Evolutionary conservation across 768 basidiomycete genomes (phyloP), one percentile per base, ranked within the genome.

Genomic region (Suillus alpinus): DNA sequence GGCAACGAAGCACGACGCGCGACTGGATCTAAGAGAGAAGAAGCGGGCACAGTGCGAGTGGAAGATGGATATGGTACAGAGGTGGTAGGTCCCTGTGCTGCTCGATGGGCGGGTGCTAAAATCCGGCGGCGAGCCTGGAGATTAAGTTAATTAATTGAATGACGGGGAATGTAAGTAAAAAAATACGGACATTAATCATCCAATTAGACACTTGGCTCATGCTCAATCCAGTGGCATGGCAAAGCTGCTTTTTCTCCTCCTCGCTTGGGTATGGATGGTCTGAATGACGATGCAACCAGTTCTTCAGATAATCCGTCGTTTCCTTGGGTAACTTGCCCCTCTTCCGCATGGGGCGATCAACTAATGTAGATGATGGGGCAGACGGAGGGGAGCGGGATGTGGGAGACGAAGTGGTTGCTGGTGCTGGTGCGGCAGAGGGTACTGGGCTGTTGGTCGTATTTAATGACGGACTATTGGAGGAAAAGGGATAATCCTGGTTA

Each of bases 191-290:
- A 67, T 94, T 94, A 69, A 94, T 94, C 92, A 94, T 94, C 92
- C 92, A 94, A 72, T 94, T 94, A 57, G 90, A 92, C 0, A 94
- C 91, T 74, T 94, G 92, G 75, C 82, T 86, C 91, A 94, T 94
- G 77, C 87, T 91, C 64, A 94, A 77, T 29, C 91, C 91, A 1
- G 92, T 94, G 43, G 89, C 89, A 67, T 89, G 85, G 74, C 92
- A 94, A 65, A 94, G 77, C 71, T 91, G 89, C 69, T 93, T 93
- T 77, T 94, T 94, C 80, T 94, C 92, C 63, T 93, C 91, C 72
- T 94, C 92, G 66, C 86, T 88, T 36, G 92, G 92, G 72, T 94
- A 94, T 29, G 92, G 92, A 67, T 94, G 92, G 71, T 94, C 92
- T 2, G 89, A 89, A 70, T 94, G 92, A 64, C 89, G 85, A 69